Evolutionary conservation across 306 rosid species (phyloP), one percentile per base, ranked within the genome.

Genomic region (Begonia loranthoides): DNA sequence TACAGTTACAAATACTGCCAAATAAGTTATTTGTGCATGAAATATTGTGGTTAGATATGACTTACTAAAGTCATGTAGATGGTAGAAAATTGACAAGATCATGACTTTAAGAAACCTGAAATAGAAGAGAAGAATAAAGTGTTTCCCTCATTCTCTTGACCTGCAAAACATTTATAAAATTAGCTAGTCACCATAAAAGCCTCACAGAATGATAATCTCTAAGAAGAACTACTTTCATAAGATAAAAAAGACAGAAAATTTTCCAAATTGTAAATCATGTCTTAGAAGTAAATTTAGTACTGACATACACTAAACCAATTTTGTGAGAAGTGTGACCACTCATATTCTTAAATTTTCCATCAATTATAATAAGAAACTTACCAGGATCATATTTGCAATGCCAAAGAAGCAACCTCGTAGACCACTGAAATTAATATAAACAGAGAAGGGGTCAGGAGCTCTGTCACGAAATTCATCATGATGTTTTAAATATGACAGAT

Each of bases 111-210:
- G 48, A 64, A 76, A 90, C 97, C 97, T 90, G 97, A 63, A 75
- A 62, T 56, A 90, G 94, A 51, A 90, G 92, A 55, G 94, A 74
- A 63, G 92, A 74, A 79, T 85, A 90, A 63, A 90, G 76, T 41
- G 87, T 82, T 74, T 90, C 95, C 66, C 95, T 80, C 93, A 87
- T 90, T 58, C 92, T 72, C 77, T 90, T 82, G 60, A 90, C 97
- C 97, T 90, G 81, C 72, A 72, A 44, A 55, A 65, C 15, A 63
- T 61, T 28, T 24, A 55, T 56, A 33, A 44, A 58, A 54, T 39
- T 52, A 52, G 64, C 59, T 63, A 56, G 50, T 63, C 59, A 70
- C 13, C 19, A 19, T 43, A 49, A 2, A 12, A 51, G 49, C 11
- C 47, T 28, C 0, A 28, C 36, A 28, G 36, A 28, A 50, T 13